A percentile compares a stretch with the other conserved stretches of the same genome.
phyloP scores from a whole-genome alignment of 1,284 basidiomycete genomes.

The Clitocybe nebularis region DNA sequence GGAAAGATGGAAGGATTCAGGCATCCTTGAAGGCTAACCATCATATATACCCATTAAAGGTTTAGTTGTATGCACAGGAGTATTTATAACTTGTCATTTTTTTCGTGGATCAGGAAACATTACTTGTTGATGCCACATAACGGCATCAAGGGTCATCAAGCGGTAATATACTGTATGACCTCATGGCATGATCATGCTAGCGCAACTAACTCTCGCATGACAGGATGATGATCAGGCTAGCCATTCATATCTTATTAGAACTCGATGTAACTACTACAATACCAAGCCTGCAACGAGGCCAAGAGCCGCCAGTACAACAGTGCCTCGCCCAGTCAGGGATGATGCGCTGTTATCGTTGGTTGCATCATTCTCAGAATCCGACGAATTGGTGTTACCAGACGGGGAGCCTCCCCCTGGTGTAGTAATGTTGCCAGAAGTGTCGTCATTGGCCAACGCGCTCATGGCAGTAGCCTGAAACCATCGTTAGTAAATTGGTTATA shows the following conservation, averaged over 20 bases:
- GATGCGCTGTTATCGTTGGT: constrained; percentile 5
- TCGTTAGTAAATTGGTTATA: background rate
- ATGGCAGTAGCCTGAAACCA: constrained; percentile 10
- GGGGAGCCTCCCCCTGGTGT: background rate
- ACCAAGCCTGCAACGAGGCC: constrained; percentile 13
- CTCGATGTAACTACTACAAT: constrained; percentile 8
- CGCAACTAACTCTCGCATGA: no score
- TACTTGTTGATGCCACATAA: no score
- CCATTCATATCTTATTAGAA: constrained; percentile 6
- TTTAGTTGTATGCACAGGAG: no score
- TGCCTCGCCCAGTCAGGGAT: constrained; percentile 9
- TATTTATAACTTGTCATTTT: no score
- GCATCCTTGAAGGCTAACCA: constrained; percentile 37
- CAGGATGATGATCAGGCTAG: constrained; percentile 7
- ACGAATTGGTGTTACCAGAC: background rate
- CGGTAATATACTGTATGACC: no score
- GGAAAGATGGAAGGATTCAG: constrained; percentile 84
- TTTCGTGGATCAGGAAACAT: no score
- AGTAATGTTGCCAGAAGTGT: constrained; percentile 2
- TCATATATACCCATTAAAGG: no score
- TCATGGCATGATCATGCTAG: no score
- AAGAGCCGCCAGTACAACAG: constrained; percentile 8
- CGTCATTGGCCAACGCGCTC: constrained; percentile 1
- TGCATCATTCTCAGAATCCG: background rate
- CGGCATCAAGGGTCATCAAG: no score